These are phyloP conservation scores for Plenodomus biglobosus DNA, from an alignment of 2,329 filamentous ascomycete genomes.

Conservation along the genomic window DNA sequence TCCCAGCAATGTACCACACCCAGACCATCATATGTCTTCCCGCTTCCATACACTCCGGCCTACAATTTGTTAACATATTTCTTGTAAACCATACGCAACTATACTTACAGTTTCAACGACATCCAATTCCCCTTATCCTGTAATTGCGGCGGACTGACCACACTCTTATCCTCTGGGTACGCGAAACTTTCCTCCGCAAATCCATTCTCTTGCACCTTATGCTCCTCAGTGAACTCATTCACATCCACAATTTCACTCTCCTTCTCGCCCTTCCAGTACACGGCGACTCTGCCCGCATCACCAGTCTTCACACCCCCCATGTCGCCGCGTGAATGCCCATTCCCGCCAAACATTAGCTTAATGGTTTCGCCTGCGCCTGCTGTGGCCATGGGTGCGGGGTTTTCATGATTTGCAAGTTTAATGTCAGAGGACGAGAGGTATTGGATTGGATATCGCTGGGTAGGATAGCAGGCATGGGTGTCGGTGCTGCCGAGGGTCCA, in stretches of 20 bases:
- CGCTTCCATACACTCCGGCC: constrained; percentile 25
- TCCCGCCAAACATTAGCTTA: constrained; percentile 31
- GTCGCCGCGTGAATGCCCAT: constrained; percentile 27
- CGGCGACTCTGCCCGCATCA: constrained; percentile 10
- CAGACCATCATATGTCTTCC: constrained; percentile 36
- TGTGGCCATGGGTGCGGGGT: constrained; percentile 23
- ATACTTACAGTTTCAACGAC: constrained; percentile 19
- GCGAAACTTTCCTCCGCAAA: constrained; percentile 28
- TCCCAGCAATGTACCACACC: constrained; percentile 23
- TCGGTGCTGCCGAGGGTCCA: constrained; percentile 12
- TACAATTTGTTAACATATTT: constrained; percentile 5
- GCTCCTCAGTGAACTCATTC: constrained; percentile 20
- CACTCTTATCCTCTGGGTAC: constrained; percentile 18
- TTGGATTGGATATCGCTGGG: constrained; percentile 15
- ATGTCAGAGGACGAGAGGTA: neutral
- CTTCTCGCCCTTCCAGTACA: constrained; percentile 21
- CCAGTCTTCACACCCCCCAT: constrained; percentile 19
- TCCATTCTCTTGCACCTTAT: constrained; percentile 19
- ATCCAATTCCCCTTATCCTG: constrained; percentile 34
- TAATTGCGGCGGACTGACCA: constrained; percentile 21
- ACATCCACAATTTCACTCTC: constrained; percentile 26
- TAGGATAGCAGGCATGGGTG: constrained; percentile 22
- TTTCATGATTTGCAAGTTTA: constrained; percentile 1
- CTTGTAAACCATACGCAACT: too few species aligned
- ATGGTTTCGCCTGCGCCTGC: constrained; percentile 16